Percentiles rank a stretch among this genome's conserved stretches.
phyloP scores from a whole-genome alignment of 2,329 filamentous ascomycete genomes.

The Lachnellula subtilissima region DNA sequence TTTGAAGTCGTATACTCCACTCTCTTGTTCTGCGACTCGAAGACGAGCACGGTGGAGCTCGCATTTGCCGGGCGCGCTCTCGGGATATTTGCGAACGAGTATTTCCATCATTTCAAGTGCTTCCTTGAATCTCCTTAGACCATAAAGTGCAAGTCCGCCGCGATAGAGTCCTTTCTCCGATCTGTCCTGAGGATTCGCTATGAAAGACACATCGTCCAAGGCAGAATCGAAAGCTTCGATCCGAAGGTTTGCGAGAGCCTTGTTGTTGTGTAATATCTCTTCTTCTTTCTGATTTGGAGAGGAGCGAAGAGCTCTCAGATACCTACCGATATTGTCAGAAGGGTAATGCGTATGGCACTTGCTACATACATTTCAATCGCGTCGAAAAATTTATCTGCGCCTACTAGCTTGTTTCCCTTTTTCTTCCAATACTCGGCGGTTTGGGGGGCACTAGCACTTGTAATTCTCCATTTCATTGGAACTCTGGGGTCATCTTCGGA shows the following conservation, averaged over 20 bases:
- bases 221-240: constrained; percentile 34
- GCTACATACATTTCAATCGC: constrained; percentile 11
- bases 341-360: background rate
- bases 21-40: constrained; percentile 1
- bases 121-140: constrained; percentile 1
- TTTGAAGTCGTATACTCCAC: constrained; percentile 1
- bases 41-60: background rate
- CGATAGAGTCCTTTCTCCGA: constrained; percentile 22
- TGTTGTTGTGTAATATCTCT: constrained; percentile 29
- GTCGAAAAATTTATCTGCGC: constrained; percentile 24
- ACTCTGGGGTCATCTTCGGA: constrained; percentile 34
- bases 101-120: background rate
- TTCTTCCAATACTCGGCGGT: constrained; percentile 11
- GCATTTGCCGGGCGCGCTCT: background rate
- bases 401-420: constrained; percentile 15
- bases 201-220: background rate
- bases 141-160: constrained; percentile 9
- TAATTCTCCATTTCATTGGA: constrained; percentile 24
- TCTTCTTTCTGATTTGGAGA: constrained; percentile 30
- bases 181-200: constrained; percentile 24
- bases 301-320: constrained; percentile 11
- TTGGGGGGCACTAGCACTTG: background rate
- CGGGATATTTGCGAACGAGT: background rate
- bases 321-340: constrained; percentile 4
- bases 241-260: constrained; percentile 32